phyloP scores from a whole-genome alignment of 805 yeast species.

The Millerago galiae region DNA sequence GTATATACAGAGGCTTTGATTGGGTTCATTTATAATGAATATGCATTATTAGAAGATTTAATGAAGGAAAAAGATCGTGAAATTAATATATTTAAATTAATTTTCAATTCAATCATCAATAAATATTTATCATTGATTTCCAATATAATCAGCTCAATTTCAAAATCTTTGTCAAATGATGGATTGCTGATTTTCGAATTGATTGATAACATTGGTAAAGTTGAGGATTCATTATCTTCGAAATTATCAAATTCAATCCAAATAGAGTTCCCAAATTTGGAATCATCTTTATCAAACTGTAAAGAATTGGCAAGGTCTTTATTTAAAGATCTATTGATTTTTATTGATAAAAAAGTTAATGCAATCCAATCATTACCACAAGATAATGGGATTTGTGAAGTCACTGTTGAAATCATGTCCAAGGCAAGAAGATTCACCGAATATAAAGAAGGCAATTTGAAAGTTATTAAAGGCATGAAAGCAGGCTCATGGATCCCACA shows the following conservation, averaged over 20 bases:
- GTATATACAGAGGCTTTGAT: conserved; percentile 47
- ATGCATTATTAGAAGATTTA: conserved; percentile 38
- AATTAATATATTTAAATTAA: conserved; percentile 24
- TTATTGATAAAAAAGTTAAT: conserved; percentile 46
- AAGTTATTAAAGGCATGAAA: conserved; percentile 42
- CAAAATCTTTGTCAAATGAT: conserved; percentile 37
- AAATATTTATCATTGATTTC: conserved; percentile 34
- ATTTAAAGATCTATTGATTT: conserved; percentile 51
- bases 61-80: conserved; percentile 28
- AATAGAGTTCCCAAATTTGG: conserved; percentile 14
- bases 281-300: conserved; percentile 21
- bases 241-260: conserved; percentile 24
- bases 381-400: conserved; percentile 67
- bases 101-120: conserved; percentile 30
- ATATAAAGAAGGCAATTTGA: conserved; percentile 44
- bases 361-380: conserved; percentile 45
- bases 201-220: conserved; percentile 38
- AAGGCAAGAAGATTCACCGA: conserved; percentile 60
- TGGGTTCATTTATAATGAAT: conserved; percentile 44
- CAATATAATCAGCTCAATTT: conserved; percentile 33
- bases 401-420: conserved; percentile 67
- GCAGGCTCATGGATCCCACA: conserved; percentile 67
- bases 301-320: conserved; percentile 31
- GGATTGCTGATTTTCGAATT: conserved; percentile 54
- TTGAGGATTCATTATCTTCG: conserved; percentile 21